A percentile compares a stretch with the other conserved stretches of the same genome.
Evolutionary conservation across 2,329 filamentous ascomycete species (phyloP).

Genomic region (Talaromyces sp.): DNA sequence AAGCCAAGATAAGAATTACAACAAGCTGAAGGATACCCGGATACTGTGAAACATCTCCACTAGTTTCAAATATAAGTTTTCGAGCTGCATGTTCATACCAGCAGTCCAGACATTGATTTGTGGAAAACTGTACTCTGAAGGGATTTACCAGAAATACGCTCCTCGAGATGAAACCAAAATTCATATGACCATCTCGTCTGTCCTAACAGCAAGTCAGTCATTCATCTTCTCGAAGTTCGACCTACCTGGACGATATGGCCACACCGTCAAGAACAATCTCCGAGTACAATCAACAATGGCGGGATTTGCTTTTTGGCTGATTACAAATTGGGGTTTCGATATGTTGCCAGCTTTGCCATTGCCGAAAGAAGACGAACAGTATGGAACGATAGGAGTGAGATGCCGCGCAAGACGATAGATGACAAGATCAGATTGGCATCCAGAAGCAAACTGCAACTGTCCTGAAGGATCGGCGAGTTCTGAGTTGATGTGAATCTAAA

Average conservation of each 20-base stretch:
- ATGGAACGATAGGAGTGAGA: background rate
- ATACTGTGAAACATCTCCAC: too few species aligned
- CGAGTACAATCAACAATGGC: background rate
- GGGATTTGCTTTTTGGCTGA: background rate
- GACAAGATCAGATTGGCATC: background rate
- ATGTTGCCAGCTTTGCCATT: background rate
- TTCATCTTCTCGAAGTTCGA: background rate
- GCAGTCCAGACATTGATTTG: background rate
- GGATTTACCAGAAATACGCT: background rate
- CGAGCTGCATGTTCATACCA: background rate
- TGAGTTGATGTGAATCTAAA: conserved; percentile 1
- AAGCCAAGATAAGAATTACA: background rate
- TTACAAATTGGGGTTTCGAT: background rate
- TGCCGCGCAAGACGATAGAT: background rate
- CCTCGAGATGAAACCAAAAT: background rate
- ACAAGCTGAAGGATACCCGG: background rate
- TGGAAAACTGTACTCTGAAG: background rate
- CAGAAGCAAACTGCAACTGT: background rate
- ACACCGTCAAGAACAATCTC: background rate
- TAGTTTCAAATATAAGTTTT: background rate
- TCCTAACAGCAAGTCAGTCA: conserved; percentile 12
- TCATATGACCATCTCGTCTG: conserved; percentile 9
- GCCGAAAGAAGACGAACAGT: background rate
- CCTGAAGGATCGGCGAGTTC: background rate
- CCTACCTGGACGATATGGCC: conserved; percentile 5